phyloP scores from a whole-genome alignment of 2,329 filamentous ascomycete genomes.

The Ceratocystis cubensis region DNA sequence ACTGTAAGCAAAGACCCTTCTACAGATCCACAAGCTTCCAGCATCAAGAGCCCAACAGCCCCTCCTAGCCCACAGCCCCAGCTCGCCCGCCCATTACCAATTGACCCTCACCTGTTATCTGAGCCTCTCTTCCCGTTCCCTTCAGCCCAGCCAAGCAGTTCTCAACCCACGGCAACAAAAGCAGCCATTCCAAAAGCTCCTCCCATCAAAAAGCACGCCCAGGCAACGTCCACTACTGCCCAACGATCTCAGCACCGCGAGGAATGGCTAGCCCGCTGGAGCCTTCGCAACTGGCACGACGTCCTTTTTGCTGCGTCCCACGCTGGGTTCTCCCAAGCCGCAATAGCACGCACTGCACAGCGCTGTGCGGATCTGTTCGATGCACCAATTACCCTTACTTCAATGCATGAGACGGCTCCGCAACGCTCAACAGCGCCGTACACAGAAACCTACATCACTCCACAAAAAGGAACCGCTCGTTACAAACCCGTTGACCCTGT shows the following conservation, averaged over 20 bases:
- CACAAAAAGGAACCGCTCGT: neutral
- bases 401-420: constrained; percentile 32
- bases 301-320: constrained; percentile 67
- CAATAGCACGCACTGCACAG: constrained; percentile 55
- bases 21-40: neutral
- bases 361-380: constrained; percentile 67
- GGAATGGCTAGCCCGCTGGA: constrained; percentile 29
- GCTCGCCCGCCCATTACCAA: neutral
- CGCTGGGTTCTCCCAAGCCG: constrained; percentile 52
- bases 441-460: neutral
- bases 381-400: constrained; percentile 54
- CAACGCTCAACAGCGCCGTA: neutral
- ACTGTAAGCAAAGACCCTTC: neutral
- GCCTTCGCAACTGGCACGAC: constrained; percentile 69
- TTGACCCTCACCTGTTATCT: neutral
- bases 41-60: neutral
- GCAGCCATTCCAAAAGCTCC: neutral
- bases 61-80: neutral
- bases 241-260: constrained; percentile 20
- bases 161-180: neutral
- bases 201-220: neutral
- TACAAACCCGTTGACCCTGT: constrained; percentile 22
- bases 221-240: neutral
- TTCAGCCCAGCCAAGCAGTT: neutral
- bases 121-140: constrained; percentile 2